These are phyloP conservation scores for Neonectria punicea DNA, from an alignment of 2,329 filamentous ascomycete species.

Conservation along the genomic window DNA sequence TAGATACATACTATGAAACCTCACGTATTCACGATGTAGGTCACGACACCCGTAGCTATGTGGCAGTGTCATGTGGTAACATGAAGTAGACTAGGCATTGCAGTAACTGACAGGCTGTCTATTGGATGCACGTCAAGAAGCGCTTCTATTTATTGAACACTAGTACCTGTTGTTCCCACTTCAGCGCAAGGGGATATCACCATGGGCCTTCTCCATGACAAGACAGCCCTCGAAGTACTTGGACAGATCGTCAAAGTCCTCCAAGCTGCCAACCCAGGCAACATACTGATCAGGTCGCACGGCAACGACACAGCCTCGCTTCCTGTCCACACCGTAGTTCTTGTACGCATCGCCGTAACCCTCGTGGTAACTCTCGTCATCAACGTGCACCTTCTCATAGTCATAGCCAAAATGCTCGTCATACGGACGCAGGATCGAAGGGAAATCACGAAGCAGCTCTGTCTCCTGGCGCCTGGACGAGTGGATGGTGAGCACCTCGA, in stretches of 20 bases:
- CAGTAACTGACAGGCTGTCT: too few species aligned
- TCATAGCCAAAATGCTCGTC: slow-evolving; percentile 61
- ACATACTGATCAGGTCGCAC: slow-evolving; percentile 77
- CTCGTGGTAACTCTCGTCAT: slow-evolving; percentile 64
- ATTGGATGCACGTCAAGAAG: too few species aligned
- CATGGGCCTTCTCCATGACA: neutral
- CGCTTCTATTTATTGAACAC: too few species aligned
- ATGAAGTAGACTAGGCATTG: too few species aligned
- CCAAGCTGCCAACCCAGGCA: slow-evolving; percentile 52
- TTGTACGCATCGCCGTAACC: slow-evolving; percentile 62
- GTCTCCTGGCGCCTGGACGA: slow-evolving; percentile 59
- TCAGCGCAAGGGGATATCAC: neutral
- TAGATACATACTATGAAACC: too few species aligned
- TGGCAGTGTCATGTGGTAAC: too few species aligned
- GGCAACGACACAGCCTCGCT: slow-evolving; percentile 67
- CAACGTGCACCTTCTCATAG: slow-evolving; percentile 67
- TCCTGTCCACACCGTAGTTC: slow-evolving; percentile 66
- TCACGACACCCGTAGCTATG: too few species aligned
- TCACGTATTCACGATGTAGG: too few species aligned
- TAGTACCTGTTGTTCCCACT: neutral
- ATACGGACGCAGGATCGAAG: slow-evolving; percentile 57
- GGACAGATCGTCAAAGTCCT: slow-evolving; percentile 37
- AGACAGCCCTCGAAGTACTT: neutral
- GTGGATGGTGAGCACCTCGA: slow-evolving; percentile 72
- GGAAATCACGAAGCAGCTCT: slow-evolving; percentile 56